Evolutionary conservation across 2,329 filamentous ascomycete genomes (phyloP), one percentile per base, ranked within the genome.

Genomic region (Fusarium newnesense): DNA sequence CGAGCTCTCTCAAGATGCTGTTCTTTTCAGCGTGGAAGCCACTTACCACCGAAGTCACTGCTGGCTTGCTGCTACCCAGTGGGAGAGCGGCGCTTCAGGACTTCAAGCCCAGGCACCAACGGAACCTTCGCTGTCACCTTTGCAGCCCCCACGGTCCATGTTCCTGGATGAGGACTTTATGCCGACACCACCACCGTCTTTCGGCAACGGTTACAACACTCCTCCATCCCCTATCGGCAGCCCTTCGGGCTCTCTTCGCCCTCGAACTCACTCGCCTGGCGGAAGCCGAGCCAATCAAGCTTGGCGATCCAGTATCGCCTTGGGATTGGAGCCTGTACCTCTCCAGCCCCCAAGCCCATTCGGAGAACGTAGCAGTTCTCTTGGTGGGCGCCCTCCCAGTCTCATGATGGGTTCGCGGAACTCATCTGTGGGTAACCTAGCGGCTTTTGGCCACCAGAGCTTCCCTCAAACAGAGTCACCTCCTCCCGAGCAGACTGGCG

Each of bases 11-110:
- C 84, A 88, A 60, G 89, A 91, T 76, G 86, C 88, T 10, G 86
- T 91, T 71, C 85, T 90, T 78, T 90, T 89, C 78, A 90, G 88
- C 68, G 87, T 89, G 57, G 88, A 90, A 77, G 88, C 88, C 19
- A 89, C 87, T 24, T 90, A 90, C 76, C 86, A 88, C 73, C 86
- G 88, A 58, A 87, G 85, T 60, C 87, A 89, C 81, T 89, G 87
- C 79, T 89, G 87, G 87, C 80, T 86, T 37, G 86, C 85, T 5
- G 87, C 86, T 28, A 86, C 87, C 72, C 79, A 82, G 47, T 89
- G 87, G 87, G 84, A 80, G 11, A 72, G 79, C 7, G 75, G 80
- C 11, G 80, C 78, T 9, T 75, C 78, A 21, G 72, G 72, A 7
- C 57, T 66, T 9, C 39, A 73, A 9, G 61, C 76, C 9, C 75